Evolutionary conservation across 1,284 basidiomycete genomes (phyloP), one percentile per base, ranked within the genome.

Genomic region (Cryptococcus depauperatus): DNA sequence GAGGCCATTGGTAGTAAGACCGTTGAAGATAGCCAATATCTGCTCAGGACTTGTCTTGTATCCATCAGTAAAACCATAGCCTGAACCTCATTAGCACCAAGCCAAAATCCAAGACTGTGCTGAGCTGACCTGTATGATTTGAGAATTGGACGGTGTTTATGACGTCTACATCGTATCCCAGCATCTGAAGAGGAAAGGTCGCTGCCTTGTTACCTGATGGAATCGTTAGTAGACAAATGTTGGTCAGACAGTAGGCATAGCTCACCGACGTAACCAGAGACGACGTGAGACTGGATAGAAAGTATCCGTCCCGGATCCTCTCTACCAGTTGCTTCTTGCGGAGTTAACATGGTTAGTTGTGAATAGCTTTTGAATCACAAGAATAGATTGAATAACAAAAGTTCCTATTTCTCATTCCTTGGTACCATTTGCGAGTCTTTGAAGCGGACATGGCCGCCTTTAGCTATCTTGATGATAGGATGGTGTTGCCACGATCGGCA

Each of bases 151-250:
- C 93, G 0, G 92, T 95, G 69, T 97, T 96, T 33, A 96, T 79
- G 21, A 88, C 89, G 73, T 98, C 93, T 33, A 97, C 91, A 56
- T 98, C 91, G 72, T 86, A 97, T 21, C 91, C 93, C 35, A 97
- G 78, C 50, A 88, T 83, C 70, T 97, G 92, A 13, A 97, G 77
- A 0, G 93, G 92, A 63, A 99, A 96, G 0, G 89, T 84, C 0
- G 93, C 93, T 3, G 92, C 88, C 43, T 75, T 69, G 54, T 79
- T 79, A 41, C 77, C 92, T 91, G 16, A 35, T 41, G n/a, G n/a
- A 9, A 26, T 18, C 43, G 8, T 47, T 39, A 30, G 18, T 22
- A 33, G 44, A 28, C 30, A 30, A 29, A 23, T 14, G 13, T 13
- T n/a, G 14, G 28, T 35, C 18, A 23, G 22, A 13, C 18, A 13